Evolutionary conservation across 257 asterid genomes (phyloP), one percentile per base, ranked within the genome.

Genomic region (Craterostigma plantagineum): DNA sequence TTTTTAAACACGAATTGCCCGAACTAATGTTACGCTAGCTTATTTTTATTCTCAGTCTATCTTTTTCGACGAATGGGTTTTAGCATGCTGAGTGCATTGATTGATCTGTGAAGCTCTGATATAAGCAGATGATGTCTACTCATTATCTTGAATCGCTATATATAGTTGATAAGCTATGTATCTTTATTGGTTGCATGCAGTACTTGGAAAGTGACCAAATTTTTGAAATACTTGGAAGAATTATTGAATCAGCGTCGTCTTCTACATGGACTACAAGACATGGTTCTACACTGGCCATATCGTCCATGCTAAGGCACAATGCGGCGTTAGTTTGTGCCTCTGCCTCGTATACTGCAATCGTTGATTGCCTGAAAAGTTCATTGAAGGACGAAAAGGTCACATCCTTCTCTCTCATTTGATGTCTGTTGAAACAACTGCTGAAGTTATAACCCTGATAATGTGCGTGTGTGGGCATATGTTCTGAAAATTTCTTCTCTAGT

Each of bases 341-440:
- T 55, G 69, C 91, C 14, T 63, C 51, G 42, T 60, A 64, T 55
- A 23, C 72, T 38, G 41, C 41, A 52, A 62, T 79, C 14, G 50
- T 75, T 41, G 69, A 70, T 50, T 59, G 77, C 48, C 92, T 90
- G 67, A 79, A 70, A 62, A 63, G 52, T 38, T 56, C 66, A 34
- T 60, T 76, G 72, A 79, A 72, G 63, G 98, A 90, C 64, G 98
- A 90, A 52, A 90, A 90, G 95, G 98, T 90, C 34, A n/a, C n/a
- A n/a, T n/a, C n/a, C n/a, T n/a, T n/a, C n/a, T n/a, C n/a, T n/a
- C n/a, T n/a, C n/a, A n/a, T n/a, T n/a, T n/a, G n/a, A n/a, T n/a
- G n/a, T n/a, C n/a, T n/a, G n/a, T 1, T 36, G 14, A 12, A 36
- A 9, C 11, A 9, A 36, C 40, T 36, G n/a, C n/a, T 36, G 3